Evolutionary conservation across 768 basidiomycete genomes (phyloP), one percentile per base, ranked within the genome.

Genomic region (Lactarius sp.): DNA sequence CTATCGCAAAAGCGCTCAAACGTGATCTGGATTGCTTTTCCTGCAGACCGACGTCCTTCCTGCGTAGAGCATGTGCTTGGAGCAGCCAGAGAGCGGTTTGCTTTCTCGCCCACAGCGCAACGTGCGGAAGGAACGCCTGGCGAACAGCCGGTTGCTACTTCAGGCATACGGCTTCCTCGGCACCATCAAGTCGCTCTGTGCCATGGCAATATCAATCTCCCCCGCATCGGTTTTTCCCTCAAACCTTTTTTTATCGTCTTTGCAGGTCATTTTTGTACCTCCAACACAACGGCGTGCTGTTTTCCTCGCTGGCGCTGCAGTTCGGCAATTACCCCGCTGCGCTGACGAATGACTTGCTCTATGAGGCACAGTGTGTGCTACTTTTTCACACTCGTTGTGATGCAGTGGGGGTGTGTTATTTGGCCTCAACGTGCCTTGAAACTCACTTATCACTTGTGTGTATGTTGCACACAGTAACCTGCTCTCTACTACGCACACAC

Each of bases 131-230:
- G 85, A 60, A 60, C 76, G 81, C 14, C 75, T 87, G 10, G 82
- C 80, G 5, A 77, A 85, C 66, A 75, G 76, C 74, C 79, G 76
- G 52, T 75, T 86, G 39, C 74, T 85, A 39, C 63, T 80, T 4
- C 85, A 86, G 13, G 83, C 84, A 0, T 86, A 86, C 70, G 74
- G 78, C 6, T 85, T 85, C 72, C 66, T 85, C n/a, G 81, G 81
- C 2, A 34, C n/a, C n/a, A 22, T 79, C 12, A 79, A 83, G 64
- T 77, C 76, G 16, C 70, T 81, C 31, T 79, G 78, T 44, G 78
- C 82, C 0, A 78, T 79, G 76, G 69, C 77, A 27, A 83, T 79
- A 83, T 83, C 10, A 20, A 53, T 56, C n/a, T 70, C 59, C 62
- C 52, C 56, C 54, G 22, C 27, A 27, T 27, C 22, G 22, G 2